Base-by-base conservation (phyloP, 176 grass and related monocot species). In the Metroxylon sagu region DNA sequence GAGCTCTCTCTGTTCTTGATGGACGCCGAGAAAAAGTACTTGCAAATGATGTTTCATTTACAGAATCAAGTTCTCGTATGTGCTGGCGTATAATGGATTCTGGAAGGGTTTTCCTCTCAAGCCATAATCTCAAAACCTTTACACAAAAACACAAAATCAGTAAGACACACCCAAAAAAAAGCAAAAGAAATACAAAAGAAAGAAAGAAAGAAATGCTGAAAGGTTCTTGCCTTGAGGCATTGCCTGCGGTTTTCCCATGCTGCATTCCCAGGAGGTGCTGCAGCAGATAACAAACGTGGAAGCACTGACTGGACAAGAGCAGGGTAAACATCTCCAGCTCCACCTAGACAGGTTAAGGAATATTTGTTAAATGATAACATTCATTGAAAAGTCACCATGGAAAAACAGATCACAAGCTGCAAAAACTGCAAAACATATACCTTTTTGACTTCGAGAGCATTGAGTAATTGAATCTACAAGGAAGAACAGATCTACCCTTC, bases 391-490 rank as follows among this genome's bases (percentile, higher is more conserved):
- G 35, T 43, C 35, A 43, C 35, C 35, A 43, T 43, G 35, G 1
- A 43, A 43, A 43, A 43, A 43, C 12, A 43, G 35, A 2, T 43
- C 35, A 43, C 35, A 43, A 43, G 10, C 8, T 43, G 12, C 35
- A 43, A 43, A 43, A 43, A 14, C 35, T 39, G 35, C 35, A 43
- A 60, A 1, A 49, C 2, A 0, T 49, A 17, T 85, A 97, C 92
- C 92, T 97, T 85, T 97, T 48, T 85, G 83, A 65, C 74, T 90
- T 56, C 87, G 92, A 27, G 77, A 97, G 66, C 85, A 91, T 60
- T 87, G 84, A 67, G 74, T 91, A 68, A 97, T 97, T 70, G 92
- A 97, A 91, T 97, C 87, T 0, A 97, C 92, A 49, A 97, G 82
- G 78, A 91, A 97, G 81, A 97, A 91, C 29, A 91, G 68, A 62